Conservation (phyloP, 1,139 yeast species). For the Tardiomyces depauwii region DNA sequence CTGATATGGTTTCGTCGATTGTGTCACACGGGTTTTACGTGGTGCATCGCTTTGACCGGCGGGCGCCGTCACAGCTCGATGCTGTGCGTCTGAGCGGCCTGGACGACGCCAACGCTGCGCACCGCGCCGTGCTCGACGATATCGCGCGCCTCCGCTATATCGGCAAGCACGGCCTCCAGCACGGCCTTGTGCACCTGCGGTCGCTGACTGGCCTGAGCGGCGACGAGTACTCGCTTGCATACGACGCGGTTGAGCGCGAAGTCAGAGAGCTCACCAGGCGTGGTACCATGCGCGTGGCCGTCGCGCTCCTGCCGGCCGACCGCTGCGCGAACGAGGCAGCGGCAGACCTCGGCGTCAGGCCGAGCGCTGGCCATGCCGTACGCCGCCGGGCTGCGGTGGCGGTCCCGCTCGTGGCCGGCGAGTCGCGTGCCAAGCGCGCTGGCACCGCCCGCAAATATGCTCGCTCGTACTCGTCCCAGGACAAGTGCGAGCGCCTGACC, state of each 20-base stretch:
- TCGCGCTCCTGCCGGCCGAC: background rate
- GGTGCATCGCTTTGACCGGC: background rate
- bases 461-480: background rate
- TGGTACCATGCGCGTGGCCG: background rate
- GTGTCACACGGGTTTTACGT: background rate
- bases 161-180: background rate
- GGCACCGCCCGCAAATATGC: background rate
- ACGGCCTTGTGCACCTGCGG: background rate
- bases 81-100: background rate
- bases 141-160: background rate
- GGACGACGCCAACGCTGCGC: background rate
- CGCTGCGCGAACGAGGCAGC: background rate
- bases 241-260: background rate
- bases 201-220: background rate
- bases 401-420: background rate
- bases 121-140: background rate
- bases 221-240: background rate
- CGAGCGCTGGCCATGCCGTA: background rate
- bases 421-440: background rate
- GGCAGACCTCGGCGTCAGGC: background rate
- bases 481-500: background rate
- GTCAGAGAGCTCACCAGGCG: background rate
- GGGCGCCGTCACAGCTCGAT: background rate
- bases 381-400: background rate
- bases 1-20: background rate